These are phyloP conservation scores for Nectriaceae sp. DNA, from an alignment of 2,329 filamentous ascomycete genomes.

Conservation along the genomic window DNA sequence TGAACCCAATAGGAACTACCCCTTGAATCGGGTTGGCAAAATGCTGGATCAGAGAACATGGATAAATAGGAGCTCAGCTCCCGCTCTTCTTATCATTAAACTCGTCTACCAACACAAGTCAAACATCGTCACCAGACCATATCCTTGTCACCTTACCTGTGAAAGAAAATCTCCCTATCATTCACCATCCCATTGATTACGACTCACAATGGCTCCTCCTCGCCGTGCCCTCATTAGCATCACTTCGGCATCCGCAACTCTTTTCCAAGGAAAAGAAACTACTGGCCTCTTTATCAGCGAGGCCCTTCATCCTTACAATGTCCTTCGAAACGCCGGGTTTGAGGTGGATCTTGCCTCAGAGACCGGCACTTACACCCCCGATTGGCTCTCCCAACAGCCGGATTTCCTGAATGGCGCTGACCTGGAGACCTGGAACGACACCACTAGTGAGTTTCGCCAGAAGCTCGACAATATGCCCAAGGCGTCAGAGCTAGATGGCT, in stretches of 20 bases:
- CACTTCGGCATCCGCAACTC: conserved; percentile 43
- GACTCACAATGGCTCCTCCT: conserved; percentile 32
- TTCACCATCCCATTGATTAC: no score
- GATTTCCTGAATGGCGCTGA: conserved; percentile 45
- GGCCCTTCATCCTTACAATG: conserved; percentile 50
- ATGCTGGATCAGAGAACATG: no score
- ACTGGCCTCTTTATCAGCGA: conserved; percentile 48
- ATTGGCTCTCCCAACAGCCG: conserved; percentile 45
- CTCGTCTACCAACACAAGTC: no score
- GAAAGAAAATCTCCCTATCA: no score
- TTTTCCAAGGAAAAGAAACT: conserved; percentile 42
- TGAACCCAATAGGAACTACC: no score
- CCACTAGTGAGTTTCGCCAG: conserved; percentile 42
- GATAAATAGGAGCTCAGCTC: no score
- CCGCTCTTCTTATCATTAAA: no score
- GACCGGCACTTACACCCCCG: conserved; percentile 43
- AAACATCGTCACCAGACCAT: no score
- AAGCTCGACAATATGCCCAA: conserved; percentile 46
- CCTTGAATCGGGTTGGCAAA: no score
- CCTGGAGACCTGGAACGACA: conserved; percentile 40
- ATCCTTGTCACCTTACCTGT: no score
- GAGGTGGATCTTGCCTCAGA: conserved; percentile 49
- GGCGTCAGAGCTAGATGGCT: conserved; percentile 31
- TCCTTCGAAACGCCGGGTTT: conserved; percentile 45
- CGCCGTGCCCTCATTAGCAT: conserved; percentile 44